These are phyloP conservation scores for Dalbergia cochinchinensis DNA, from an alignment of 306 rosid species.

Conservation along the genomic window DNA sequence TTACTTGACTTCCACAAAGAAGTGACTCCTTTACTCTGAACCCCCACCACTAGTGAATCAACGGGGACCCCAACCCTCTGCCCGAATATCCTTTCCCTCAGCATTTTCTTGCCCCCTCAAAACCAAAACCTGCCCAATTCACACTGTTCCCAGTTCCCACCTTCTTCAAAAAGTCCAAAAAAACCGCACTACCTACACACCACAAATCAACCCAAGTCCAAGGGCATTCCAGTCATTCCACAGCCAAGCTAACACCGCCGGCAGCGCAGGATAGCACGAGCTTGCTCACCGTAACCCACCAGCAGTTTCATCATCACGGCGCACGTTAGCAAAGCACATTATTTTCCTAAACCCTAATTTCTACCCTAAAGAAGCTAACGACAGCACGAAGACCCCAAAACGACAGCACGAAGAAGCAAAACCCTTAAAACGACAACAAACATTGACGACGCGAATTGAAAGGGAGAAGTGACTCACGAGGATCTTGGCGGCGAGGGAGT, in stretches of 20 bases:
- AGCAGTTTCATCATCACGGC: slow-evolving; percentile 30
- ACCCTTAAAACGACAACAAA: slow-evolving; percentile 30
- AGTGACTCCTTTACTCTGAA: not conserved
- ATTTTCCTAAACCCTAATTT: not conserved
- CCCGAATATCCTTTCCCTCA: not conserved
- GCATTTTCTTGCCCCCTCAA: not conserved
- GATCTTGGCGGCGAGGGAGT: slow-evolving; percentile 87
- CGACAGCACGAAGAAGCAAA: not conserved
- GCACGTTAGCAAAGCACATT: slow-evolving; percentile 44
- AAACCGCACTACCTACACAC: not conserved
- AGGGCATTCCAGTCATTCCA: slow-evolving; percentile 55
- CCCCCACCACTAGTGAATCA: not conserved
- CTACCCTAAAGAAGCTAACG: not conserved
- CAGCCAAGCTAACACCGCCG: not conserved
- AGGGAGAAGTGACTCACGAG: slow-evolving; percentile 58
- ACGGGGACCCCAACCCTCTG: not conserved
- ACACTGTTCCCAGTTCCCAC: slow-evolving; percentile 15
- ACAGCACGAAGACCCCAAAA: not conserved
- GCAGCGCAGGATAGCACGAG: slow-evolving; percentile 23
- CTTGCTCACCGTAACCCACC: not conserved
- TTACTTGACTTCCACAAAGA: not conserved
- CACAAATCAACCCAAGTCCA: not conserved
- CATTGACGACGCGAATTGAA: not conserved
- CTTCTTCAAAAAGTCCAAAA: not conserved
- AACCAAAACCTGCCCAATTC: not conserved